Evolutionary conservation across 441 rosid genomes (phyloP), one percentile per base, ranked within the genome.

Genomic region (Melastoma candidum): DNA sequence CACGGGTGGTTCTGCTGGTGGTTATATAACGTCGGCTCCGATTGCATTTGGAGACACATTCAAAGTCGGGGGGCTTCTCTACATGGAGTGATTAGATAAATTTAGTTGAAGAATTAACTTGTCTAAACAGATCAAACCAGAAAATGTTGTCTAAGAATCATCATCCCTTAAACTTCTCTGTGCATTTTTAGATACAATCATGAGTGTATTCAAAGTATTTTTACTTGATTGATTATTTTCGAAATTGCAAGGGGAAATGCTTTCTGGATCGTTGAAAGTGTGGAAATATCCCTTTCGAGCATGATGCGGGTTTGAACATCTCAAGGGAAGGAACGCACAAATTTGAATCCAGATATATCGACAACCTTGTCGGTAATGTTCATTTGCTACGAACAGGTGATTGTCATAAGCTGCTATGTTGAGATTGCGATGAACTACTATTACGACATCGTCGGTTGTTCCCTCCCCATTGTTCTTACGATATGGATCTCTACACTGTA

Each of bases 1-100:
- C 14, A 51, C 54, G 26, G 54, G 54, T 12, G 43, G 54, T 43
- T 51, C 54, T 2, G 54, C 54, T 51, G 54, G 54, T 51, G 54
- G 54, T 11, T 51, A 51, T n/a, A 51, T 43, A 7, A 27, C 54
- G 41, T 51, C 32, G 9, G 54, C 54, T 51, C 41, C 54, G 0
- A 36, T 51, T 26, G 54, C 54, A 51, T 51, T 51, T 51, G 32
- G 22, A 51, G 54, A 27, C 7, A 26, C 54, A 26, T 51, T 51
- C 54, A 51, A 51, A 51, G 54, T 43, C 32, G 54, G 54, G 5
- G 54, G 41, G 41, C 32, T 43, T 11, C 54, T 51, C 54, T 51
- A 0, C 13, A 36, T 17, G 22, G 22, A 17, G 22, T 17, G 41
- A 32, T 6, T 32, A 4, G 41, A 32, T 8, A 32, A 32, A 32